Evolutionary conservation across 2,329 filamentous ascomycete species (phyloP).

Genomic region (Fusarium piperis): DNA sequence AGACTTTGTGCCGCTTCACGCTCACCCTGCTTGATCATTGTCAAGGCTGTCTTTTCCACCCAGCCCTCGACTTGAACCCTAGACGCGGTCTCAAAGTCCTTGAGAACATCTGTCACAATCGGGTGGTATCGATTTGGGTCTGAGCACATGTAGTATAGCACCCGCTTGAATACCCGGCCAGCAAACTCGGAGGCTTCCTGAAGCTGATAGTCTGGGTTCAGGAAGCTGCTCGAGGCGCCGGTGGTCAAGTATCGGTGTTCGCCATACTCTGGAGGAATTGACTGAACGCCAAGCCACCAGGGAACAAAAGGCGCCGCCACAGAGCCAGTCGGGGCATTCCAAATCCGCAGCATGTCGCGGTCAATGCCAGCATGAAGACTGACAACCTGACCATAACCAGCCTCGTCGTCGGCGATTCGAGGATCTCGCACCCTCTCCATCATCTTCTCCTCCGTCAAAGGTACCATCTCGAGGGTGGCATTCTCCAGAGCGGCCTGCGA

Average conservation of each 20-base stretch:
- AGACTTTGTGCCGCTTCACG: slow-evolving; percentile 23
- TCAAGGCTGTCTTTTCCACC: slow-evolving; percentile 34
- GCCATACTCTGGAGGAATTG: slow-evolving; percentile 31
- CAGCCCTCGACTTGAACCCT: slow-evolving; percentile 22
- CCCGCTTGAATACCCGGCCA: slow-evolving; percentile 33
- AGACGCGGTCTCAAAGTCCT: slow-evolving; percentile 27
- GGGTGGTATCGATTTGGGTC: slow-evolving; percentile 32
- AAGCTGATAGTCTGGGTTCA: slow-evolving; percentile 37
- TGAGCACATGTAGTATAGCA: slow-evolving; percentile 39
- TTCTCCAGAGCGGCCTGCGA: slow-evolving; percentile 35
- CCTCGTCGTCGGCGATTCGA: slow-evolving; percentile 37
- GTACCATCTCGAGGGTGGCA: slow-evolving; percentile 31
- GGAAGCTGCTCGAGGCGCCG: slow-evolving; percentile 35
- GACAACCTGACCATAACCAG: slow-evolving; percentile 36
- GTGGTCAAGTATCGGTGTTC: slow-evolving; percentile 37
- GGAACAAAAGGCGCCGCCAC: slow-evolving; percentile 35
- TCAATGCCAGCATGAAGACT: slow-evolving; percentile 26
- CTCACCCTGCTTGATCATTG: slow-evolving; percentile 28
- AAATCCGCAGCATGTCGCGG: slow-evolving; percentile 31
- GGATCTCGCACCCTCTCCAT: slow-evolving; percentile 35
- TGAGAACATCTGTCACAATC: slow-evolving; percentile 18
- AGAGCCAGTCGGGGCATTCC: slow-evolving; percentile 33
- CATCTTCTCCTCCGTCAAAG: slow-evolving; percentile 33
- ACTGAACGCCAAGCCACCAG: slow-evolving; percentile 37
- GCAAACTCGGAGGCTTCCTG: slow-evolving; percentile 37